These are phyloP conservation scores for Arabidopsis thaliana DNA, from an alignment of 345 rosid genomes.

Conservation along the genomic window DNA sequence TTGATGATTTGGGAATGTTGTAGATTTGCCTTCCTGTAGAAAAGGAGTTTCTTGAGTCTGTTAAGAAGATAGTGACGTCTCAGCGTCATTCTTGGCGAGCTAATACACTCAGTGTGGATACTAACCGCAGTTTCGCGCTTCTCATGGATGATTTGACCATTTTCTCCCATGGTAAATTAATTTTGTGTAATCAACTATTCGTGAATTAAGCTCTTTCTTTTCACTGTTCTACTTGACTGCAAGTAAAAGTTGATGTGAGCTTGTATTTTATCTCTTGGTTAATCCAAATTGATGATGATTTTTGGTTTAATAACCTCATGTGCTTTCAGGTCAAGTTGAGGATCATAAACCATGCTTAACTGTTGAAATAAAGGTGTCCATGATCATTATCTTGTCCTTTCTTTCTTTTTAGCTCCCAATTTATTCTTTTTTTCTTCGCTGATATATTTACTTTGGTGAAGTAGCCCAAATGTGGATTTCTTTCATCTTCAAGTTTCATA, in stretches of 20 bases:
- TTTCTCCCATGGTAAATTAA: slow-evolving; percentile 53
- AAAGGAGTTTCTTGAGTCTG: slow-evolving; percentile 65
- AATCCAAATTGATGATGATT: not conserved
- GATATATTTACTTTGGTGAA: slow-evolving; percentile 49
- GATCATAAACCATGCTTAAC: slow-evolving; percentile 54
- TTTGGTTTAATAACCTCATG: slow-evolving; percentile 8
- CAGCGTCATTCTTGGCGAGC: slow-evolving; percentile 75
- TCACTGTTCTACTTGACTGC: not conserved
- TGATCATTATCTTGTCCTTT: not conserved
- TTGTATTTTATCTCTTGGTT: slow-evolving; percentile 1
- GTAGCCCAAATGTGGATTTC: slow-evolving; percentile 98
- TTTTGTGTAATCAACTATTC: not conserved
- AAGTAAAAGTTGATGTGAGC: not conserved
- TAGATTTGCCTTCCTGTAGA: slow-evolving; percentile 64
- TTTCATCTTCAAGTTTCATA: slow-evolving; percentile 70
- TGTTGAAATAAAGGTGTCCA: slow-evolving; percentile 75
- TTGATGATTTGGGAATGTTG: slow-evolving; percentile 37
- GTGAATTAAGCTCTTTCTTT: not conserved
- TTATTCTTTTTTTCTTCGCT: slow-evolving; percentile 1
- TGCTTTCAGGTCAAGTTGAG: slow-evolving; percentile 58
- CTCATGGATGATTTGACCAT: slow-evolving; percentile 82
- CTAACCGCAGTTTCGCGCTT: slow-evolving; percentile 54
- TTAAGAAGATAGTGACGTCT: slow-evolving; percentile 54
- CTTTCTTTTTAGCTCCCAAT: not conserved
- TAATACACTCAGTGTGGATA: slow-evolving; percentile 68